Evolutionary conservation across 164 flowering plant genomes (phyloP), one percentile per base, ranked within the genome.

Genomic region (Taxillus chinensis): DNA sequence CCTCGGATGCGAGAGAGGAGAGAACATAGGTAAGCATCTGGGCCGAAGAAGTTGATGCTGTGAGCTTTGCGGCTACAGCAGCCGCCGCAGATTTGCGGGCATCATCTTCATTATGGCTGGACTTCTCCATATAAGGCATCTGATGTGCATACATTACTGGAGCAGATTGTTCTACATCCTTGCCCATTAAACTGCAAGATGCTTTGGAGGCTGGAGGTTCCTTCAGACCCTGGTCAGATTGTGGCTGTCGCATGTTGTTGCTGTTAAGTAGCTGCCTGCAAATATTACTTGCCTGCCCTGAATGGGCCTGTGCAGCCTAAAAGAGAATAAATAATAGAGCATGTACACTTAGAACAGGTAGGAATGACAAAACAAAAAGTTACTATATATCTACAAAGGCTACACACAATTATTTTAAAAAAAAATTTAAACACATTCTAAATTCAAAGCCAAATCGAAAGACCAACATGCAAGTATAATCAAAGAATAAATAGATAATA

Each of bases 21-120:
- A 89, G 83, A 60, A 89, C 96, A 62, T 65, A 83, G n/a, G 91
- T 79, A 43, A 95, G 90, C 97, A 95, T 89, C 78, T 95, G 84
- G 10, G 90, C 99, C 3, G 99, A 95, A 41, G 97, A 83, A 11
- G 95, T 78, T 7, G 99, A 90, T 39, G 97, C 89, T 5, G 95
- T 78, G 41, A 91, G 89, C 76, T 86, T 86, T 15, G 87, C 96
- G 7, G 96, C 97, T 72, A 95, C 84, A 14, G 86, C 97, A 49
- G 97, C 96, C 53, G 93, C 97, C 16, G 88, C 86, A 51, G 92
- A 81, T 72, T 88, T 92, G 38, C 85, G 64, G 12, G 77, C 76
- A 39, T 83, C 89, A 45, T 86, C 96, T 41, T 80, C 86, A 51
- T 51, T 39, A 15, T 65, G 68, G 43, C 69, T 67, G 57, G 83